phyloP scores from a whole-genome alignment of 1,139 yeast species.

The Lodderomyces theae region DNA sequence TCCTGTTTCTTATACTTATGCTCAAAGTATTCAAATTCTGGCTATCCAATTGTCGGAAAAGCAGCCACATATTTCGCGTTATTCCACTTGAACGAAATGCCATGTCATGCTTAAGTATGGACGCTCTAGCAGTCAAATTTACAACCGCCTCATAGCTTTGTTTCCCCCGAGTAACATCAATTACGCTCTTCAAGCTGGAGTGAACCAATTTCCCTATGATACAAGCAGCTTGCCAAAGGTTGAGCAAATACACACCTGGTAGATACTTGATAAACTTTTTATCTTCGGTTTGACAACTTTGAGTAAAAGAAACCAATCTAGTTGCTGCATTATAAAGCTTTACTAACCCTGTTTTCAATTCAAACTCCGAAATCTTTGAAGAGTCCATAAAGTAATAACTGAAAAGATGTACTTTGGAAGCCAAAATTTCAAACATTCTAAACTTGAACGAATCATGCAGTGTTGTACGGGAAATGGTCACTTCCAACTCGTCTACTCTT shows the following conservation, averaged over 20 bases:
- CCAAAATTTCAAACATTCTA: slow-evolving; percentile 63
- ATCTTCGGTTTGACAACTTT: slow-evolving; percentile 57
- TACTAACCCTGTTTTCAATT: slow-evolving; percentile 70
- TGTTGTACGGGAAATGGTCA: slow-evolving; percentile 31
- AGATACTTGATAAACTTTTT: slow-evolving; percentile 67
- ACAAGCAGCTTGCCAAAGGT: slow-evolving; percentile 90
- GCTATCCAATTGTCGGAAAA: slow-evolving; percentile 59
- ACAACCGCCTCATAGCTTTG: slow-evolving; percentile 70
- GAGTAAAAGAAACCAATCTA: slow-evolving; percentile 65
- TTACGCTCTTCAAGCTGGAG: slow-evolving; percentile 61
- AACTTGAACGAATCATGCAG: slow-evolving; percentile 40
- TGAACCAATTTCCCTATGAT: slow-evolving; percentile 76
- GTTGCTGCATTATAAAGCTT: slow-evolving; percentile 78
- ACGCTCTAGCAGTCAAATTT: slow-evolving; percentile 69
- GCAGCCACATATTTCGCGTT: slow-evolving; percentile 91
- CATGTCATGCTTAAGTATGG: slow-evolving; percentile 86
- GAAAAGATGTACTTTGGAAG: slow-evolving; percentile 74
- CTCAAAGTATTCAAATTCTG: slow-evolving; percentile 34
- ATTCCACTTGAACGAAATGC: slow-evolving; percentile 91
- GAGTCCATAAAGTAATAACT: slow-evolving; percentile 81
- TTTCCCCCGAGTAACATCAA: slow-evolving; percentile 74
- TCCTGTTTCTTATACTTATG: slow-evolving; percentile 70
- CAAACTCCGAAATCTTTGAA: slow-evolving; percentile 51
- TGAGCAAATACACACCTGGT: slow-evolving; percentile 79
- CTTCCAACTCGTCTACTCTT: slow-evolving; percentile 74